A percentile compares a stretch with the other conserved stretches of the same genome.
Evolutionary conservation across 2,329 filamentous ascomycete genomes (phyloP).

Genomic region (Fusarium annulatum): DNA sequence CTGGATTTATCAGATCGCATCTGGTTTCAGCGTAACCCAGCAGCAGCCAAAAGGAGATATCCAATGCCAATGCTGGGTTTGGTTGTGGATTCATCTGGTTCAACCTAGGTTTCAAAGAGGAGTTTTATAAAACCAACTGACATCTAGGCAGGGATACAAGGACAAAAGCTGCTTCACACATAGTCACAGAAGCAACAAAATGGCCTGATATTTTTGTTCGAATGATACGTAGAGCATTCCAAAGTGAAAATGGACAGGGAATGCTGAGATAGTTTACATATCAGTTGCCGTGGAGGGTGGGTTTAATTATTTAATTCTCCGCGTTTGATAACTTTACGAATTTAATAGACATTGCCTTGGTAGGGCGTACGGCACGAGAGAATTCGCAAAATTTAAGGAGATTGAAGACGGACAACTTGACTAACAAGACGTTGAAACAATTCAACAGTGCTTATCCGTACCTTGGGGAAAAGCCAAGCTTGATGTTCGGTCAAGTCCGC

Average conservation of each 20-base stretch:
- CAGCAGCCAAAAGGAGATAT: constrained; percentile 2
- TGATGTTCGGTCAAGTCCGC: constrained; percentile 26
- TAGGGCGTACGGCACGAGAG: not conserved
- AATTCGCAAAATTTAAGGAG: not conserved
- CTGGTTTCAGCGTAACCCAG: not conserved
- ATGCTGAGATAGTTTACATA: not conserved
- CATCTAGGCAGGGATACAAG: constrained; percentile 1
- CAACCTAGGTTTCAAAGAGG: constrained; percentile 20
- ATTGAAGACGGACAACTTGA: not conserved
- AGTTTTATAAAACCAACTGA: not conserved
- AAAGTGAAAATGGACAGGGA: constrained; percentile 7
- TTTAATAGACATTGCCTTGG: not conserved
- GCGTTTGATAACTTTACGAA: not conserved
- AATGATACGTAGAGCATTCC: constrained; percentile 1
- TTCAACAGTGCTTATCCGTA: not conserved
- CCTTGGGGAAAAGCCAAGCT: constrained; percentile 16
- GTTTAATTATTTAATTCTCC: constrained; percentile 11
- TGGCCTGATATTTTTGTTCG: constrained; percentile 21
- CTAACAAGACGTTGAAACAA: not conserved
- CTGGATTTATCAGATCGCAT: not conserved
- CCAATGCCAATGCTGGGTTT: constrained; percentile 1
- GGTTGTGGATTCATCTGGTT: constrained; percentile 5
- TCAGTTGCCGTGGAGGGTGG: not conserved
- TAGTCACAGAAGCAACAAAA: constrained; percentile 13
- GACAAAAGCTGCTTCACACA: constrained; percentile 5